Evolutionary conservation across 208 protist species (phyloP).

Genomic region (Leishmania lainsoni): DNA sequence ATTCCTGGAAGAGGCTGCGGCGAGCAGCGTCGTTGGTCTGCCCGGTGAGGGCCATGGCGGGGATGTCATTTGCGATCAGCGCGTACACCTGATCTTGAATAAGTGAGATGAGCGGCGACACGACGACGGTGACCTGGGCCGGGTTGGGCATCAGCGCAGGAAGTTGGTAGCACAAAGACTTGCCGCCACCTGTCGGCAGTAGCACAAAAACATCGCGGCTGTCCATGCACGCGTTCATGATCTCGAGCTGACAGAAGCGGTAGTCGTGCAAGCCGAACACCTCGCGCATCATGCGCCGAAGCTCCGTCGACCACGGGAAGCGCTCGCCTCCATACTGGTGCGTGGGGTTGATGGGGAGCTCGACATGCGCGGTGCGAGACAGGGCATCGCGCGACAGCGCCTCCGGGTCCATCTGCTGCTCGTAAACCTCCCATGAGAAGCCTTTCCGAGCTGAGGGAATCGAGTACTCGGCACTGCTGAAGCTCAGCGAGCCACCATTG

Average conservation of each 20-base stretch:
- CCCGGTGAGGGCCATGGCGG: conserved; percentile 79
- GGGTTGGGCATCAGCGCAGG: conserved; percentile 88
- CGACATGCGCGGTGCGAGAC: conserved; percentile 39
- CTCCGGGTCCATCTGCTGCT: conserved; percentile 42
- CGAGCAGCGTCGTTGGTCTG: conserved; percentile 63
- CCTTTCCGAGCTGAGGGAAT: conserved; percentile 15
- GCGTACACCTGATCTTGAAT: conserved; percentile 96
- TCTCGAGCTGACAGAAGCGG: conserved; percentile 91
- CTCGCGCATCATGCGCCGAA: conserved; percentile 89
- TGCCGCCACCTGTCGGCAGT: conserved; percentile 95
- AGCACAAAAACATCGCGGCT: conserved; percentile 95
- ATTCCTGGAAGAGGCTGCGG: conserved; percentile 73
- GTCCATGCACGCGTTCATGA: conserved; percentile 95
- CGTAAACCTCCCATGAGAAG: conserved; percentile 78
- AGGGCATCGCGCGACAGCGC: conserved; percentile 46
- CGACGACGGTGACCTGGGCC: conserved; percentile 90
- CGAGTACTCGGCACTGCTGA: conserved; percentile 2
- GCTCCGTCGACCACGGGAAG: conserved; percentile 81
- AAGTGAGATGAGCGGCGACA: conserved; percentile 96
- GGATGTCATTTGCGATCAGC: conserved; percentile 82
- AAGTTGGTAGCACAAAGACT: conserved; percentile 97
- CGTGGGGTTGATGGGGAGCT: conserved; percentile 73
- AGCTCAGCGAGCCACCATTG: neutral
- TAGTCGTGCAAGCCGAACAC: conserved; percentile 91
- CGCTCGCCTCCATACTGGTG: conserved; percentile 68